Evolutionary conservation across 768 basidiomycete genomes (phyloP).

Genomic region (Thelephora ganbajun): DNA sequence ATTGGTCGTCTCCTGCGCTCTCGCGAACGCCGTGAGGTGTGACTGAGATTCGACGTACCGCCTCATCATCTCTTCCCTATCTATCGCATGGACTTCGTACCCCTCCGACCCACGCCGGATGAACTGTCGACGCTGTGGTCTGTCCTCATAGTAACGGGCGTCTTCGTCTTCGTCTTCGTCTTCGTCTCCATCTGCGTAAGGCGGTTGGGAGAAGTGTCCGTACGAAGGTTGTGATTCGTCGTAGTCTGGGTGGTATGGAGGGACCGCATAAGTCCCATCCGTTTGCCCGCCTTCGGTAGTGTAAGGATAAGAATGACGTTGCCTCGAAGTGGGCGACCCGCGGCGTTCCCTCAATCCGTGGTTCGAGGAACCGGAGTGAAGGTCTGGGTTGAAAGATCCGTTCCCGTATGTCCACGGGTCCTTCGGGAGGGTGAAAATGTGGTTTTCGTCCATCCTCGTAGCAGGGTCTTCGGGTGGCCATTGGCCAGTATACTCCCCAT

Average conservation of each 20-base stretch:
- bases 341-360: not conserved
- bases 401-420: slow-evolving; percentile 85
- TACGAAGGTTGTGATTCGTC: slow-evolving; percentile 12
- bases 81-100: slow-evolving; percentile 50
- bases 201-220: slow-evolving; percentile 1
- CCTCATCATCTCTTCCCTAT: slow-evolving; percentile 50
- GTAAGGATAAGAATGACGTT: too few species aligned
- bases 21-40: not conserved
- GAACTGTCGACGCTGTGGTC: slow-evolving; percentile 7
- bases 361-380: slow-evolving; percentile 22
- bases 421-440: slow-evolving; percentile 33
- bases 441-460: slow-evolving; percentile 17
- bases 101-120: slow-evolving; percentile 73
- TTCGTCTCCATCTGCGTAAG: slow-evolving; percentile 12
- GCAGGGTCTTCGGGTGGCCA: slow-evolving; percentile 73
- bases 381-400: slow-evolving; percentile 58
- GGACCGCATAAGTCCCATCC: slow-evolving; percentile 34
- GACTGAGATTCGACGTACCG: slow-evolving; percentile 41
- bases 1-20: too few species aligned
- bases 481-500: slow-evolving; percentile 18
- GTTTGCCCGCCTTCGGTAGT: slow-evolving; percentile 9
- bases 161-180: slow-evolving; percentile 15
- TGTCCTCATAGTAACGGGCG: too few species aligned
- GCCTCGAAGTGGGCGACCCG: too few species aligned
- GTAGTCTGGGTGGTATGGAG: slow-evolving; percentile 72